A percentile compares a stretch with the other conserved stretches of the same genome.
Evolutionary conservation across 495 filamentous ascomycete species (phyloP).

Genomic region (Trichocladium uniseriatum): DNA sequence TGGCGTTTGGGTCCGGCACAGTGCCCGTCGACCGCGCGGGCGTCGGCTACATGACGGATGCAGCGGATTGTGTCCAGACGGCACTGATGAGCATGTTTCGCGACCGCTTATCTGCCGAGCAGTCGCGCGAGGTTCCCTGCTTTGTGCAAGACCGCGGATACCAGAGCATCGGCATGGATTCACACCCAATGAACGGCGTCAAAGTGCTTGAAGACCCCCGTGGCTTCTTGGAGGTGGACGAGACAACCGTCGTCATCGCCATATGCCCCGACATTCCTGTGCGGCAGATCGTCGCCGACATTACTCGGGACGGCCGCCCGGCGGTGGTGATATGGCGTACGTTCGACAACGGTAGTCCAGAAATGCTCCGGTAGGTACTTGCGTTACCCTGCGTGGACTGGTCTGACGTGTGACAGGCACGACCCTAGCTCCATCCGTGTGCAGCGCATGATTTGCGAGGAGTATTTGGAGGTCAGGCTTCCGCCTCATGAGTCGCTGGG

Average conservation of each 20-base stretch:
- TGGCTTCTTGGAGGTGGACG: constrained; percentile 24
- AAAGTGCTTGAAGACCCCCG: constrained; percentile 20
- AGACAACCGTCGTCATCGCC: constrained; percentile 21
- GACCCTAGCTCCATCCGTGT: not conserved
- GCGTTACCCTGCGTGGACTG: not conserved
- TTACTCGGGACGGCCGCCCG: constrained; percentile 26
- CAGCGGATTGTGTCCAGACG: not conserved
- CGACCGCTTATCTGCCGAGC: not conserved
- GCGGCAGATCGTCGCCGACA: constrained; percentile 24
- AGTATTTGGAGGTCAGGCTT: not conserved
- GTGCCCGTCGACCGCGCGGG: not conserved
- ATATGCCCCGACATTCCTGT: constrained; percentile 21
- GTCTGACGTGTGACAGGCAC: not conserved
- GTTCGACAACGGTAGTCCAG: not conserved
- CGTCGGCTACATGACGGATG: not conserved
- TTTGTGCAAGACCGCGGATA: not conserved
- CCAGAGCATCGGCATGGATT: not conserved
- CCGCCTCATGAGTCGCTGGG: not conserved
- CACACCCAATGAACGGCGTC: not conserved
- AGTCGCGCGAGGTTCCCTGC: not conserved
- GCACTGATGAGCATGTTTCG: not conserved
- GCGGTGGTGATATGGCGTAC: constrained; percentile 22
- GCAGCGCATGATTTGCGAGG: not conserved
- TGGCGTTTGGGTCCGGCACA: not conserved
- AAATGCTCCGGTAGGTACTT: not conserved